Percentiles rank a stretch among this genome's conserved stretches.
Evolutionary conservation across 768 basidiomycete genomes (phyloP).

Genomic region (Kwoniella europaea): DNA sequence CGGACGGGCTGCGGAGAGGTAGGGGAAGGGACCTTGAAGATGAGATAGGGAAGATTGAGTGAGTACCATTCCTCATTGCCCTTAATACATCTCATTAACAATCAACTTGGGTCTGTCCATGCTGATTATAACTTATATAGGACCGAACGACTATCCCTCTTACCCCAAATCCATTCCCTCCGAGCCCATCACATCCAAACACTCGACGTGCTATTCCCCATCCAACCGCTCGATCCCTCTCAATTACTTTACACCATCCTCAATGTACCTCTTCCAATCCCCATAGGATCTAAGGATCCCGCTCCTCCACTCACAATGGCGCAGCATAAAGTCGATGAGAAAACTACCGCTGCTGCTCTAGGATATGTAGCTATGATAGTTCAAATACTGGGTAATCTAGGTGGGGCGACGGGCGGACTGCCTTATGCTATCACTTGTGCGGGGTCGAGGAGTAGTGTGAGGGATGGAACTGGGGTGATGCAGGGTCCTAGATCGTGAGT

Average conservation of each 20-base stretch:
- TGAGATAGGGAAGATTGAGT: slow-evolving; percentile 37
- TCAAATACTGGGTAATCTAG: slow-evolving; percentile 77
- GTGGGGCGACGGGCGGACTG: slow-evolving; percentile 64
- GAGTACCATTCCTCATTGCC: slow-evolving; percentile 20
- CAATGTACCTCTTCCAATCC: slow-evolving; percentile 87
- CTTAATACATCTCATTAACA: slow-evolving; percentile 7
- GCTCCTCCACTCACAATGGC: slow-evolving; percentile 77
- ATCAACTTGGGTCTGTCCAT: slow-evolving; percentile 30
- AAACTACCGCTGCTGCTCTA: slow-evolving; percentile 82
- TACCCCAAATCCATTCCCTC: slow-evolving; percentile 60
- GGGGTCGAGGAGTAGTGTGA: slow-evolving; percentile 87
- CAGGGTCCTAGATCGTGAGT: slow-evolving; percentile 90
- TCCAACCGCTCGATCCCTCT: slow-evolving; percentile 79
- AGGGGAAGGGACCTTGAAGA: slow-evolving; percentile 24
- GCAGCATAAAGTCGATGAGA: slow-evolving; percentile 66
- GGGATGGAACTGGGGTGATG: slow-evolving; percentile 92
- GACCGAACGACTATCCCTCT: slow-evolving; percentile 62
- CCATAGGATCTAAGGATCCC: slow-evolving; percentile 72
- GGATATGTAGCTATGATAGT: slow-evolving; percentile 89
- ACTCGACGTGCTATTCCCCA: slow-evolving; percentile 81
- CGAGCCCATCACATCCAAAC: slow-evolving; percentile 66
- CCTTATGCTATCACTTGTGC: slow-evolving; percentile 89
- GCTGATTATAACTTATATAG: slow-evolving; percentile 58
- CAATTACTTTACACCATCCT: slow-evolving; percentile 89
- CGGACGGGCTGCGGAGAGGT: slow-evolving; percentile 27